Base-by-base conservation (phyloP, 352 stramenopile genomes). In the Phytophthora macrochlamydospora region DNA sequence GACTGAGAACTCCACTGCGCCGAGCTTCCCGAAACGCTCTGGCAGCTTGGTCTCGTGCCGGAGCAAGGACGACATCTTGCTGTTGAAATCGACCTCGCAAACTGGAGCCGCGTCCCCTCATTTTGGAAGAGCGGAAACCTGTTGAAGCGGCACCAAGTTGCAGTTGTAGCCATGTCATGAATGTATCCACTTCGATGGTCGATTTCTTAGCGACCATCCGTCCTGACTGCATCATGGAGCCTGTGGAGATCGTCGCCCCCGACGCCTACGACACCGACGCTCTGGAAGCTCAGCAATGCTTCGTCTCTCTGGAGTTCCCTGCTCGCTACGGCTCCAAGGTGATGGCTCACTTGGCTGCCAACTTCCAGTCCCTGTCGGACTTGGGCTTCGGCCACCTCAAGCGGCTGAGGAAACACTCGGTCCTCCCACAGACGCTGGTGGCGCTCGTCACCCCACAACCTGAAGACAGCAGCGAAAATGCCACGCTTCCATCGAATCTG, bases 371-470 rank as follows among this genome's bases (percentile, higher is more conserved):
- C 18, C 73, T 95, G 30, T 55, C 71, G 11, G 79, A 83, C 51
- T 62, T 92, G 37, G 86, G 88, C 24, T 94, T 88, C 58, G 71
- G 67, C 37, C 88, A 95, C 52, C 72, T 95, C 40, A 95, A 95
- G 73, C 88, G 88, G 38, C 81, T 95, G 52, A 94, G 93, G 61
- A 93, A 93, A 65, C 75, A 85, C 56, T 57, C 84, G 18, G 43
- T 55, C 31, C 12, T 52, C 6, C 54, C 66, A 4, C 59, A 77
- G 35, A 69, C 70, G 13, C 78, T 93, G 43, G 60, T 92, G 42
- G 83, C 86, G 46, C 72, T 95, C 32, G 50, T 93, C 45, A 64
- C 62, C 14, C 81, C 88, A 0, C 51, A 77, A 13, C 38, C 52
- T 32, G 52, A 35, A 3, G 56, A 65, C 11, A 56, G 60, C 7